phyloP scores from a whole-genome alignment of 2,329 filamentous ascomycete genomes.

The Chaetomium sp. region DNA sequence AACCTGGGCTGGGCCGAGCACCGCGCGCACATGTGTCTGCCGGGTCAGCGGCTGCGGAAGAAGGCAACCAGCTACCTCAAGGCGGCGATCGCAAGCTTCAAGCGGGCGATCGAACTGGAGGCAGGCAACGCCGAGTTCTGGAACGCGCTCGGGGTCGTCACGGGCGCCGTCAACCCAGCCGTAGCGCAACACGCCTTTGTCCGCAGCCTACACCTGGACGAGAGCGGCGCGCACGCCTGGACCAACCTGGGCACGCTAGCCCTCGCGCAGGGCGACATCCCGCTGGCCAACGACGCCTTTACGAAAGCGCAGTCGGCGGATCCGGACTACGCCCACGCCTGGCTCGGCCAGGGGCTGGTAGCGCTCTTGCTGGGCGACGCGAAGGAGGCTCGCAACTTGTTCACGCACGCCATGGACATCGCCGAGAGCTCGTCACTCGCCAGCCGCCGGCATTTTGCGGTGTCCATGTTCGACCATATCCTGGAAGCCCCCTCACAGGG shows the following conservation, averaged over 20 bases:
- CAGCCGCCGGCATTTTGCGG: slow-evolving; percentile 70
- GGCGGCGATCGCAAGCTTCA: slow-evolving; percentile 83
- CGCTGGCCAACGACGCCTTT: slow-evolving; percentile 86
- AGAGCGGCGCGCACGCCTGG: slow-evolving; percentile 79
- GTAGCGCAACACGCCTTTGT: slow-evolving; percentile 93
- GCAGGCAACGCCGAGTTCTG: slow-evolving; percentile 93
- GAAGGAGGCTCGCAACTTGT: slow-evolving; percentile 74
- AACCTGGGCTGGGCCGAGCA: slow-evolving; percentile 95
- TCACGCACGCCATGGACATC: slow-evolving; percentile 92
- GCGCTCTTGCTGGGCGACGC: slow-evolving; percentile 68
- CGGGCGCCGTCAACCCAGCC: slow-evolving; percentile 74
- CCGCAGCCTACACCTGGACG: slow-evolving; percentile 85
- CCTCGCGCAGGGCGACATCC: slow-evolving; percentile 71
- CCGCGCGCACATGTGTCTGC: slow-evolving; percentile 65
- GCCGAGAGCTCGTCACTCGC: slow-evolving; percentile 68
- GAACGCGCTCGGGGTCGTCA: slow-evolving; percentile 91
- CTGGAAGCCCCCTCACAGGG: slow-evolving; percentile 43
- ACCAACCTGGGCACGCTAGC: slow-evolving; percentile 86
- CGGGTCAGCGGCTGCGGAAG: slow-evolving; percentile 40
- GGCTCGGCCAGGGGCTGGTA: slow-evolving; percentile 87
- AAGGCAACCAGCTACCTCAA: slow-evolving; percentile 65
- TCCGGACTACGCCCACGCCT: slow-evolving; percentile 86
- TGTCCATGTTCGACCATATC: slow-evolving; percentile 77
- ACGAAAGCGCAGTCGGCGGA: slow-evolving; percentile 88
- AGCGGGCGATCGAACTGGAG: slow-evolving; percentile 90